Evolutionary conservation across 148 eudicot genomes (phyloP), one percentile per base, ranked within the genome.

Genomic region (Rhododendron simsii): DNA sequence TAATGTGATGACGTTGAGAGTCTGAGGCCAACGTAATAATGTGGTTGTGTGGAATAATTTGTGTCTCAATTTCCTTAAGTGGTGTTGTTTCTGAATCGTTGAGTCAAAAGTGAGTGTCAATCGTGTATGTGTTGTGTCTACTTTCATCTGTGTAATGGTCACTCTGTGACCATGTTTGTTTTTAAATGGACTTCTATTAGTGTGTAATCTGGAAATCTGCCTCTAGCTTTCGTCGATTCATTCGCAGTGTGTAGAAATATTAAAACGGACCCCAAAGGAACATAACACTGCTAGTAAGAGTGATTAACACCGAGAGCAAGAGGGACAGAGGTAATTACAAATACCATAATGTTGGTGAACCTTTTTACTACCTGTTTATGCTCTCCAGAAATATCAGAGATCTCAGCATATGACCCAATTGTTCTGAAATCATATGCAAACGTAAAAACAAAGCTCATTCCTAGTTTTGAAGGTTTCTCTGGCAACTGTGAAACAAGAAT

Each of bases 101-200:
- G 18, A n/a, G 44, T 23, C 15, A 28, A 39, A 41, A 8, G 61
- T 28, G 61, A 44, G 78, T 83, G 85, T 69, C 57, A 44, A 23
- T 37, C 48, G 37, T 77, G 83, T 65, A 2, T 47, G 86, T 83
- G 86, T 81, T 20, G 41, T 47, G 35, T 65, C 26, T 67, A 23
- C 45, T 15, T 51, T 3, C 11, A 11, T n/a, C 37, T 84, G 81
- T 87, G 89, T 80, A 87, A 67, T 57, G 81, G 86, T 87, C 89
- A 71, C 84, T 79, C 53, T 26, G 55, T 84, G 89, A 80, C 81
- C 63, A 33, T 67, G 39, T 67, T 20, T 16, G 30, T 15, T 33
- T 41, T 20, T 51, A 37, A 87, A 83, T 76, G 77, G 41, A 83
- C 8, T 57, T 30, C 63, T 57, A 74, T 82, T 86, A 74, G 47